Percentiles rank a stretch among this genome's conserved stretches.
phyloP scores from a whole-genome alignment of 805 yeast genomes.

The Komagataella mondaviorum region DNA sequence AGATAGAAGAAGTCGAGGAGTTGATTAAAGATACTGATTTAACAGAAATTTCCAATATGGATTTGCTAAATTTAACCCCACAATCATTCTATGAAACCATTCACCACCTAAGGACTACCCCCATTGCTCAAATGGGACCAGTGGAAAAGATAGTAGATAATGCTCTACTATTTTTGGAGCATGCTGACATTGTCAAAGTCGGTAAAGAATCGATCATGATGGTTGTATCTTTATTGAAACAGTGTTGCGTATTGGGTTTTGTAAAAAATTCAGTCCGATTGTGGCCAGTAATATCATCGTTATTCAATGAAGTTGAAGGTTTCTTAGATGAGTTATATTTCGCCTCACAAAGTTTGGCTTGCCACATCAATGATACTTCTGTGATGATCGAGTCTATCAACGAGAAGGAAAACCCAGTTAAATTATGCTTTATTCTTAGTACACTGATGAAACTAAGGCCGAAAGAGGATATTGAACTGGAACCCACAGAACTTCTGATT shows the following conservation, averaged over 20 bases:
- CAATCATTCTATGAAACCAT: neutral
- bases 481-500: neutral
- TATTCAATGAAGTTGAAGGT: neutral
- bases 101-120: neutral
- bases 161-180: neutral
- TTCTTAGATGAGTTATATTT: neutral
- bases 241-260: neutral
- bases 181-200: neutral
- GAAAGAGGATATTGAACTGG: neutral
- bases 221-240: neutral
- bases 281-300: neutral
- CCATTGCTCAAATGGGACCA: neutral
- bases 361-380: neutral
- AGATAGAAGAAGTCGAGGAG: conserved; percentile 6
- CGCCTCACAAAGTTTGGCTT: neutral
- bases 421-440: neutral
- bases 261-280: neutral
- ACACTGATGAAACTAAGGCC: neutral
- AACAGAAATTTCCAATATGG: neutral
- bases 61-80: neutral
- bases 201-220: neutral
- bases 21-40: neutral
- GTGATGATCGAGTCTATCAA: neutral
- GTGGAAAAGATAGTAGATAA: neutral
- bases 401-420: neutral